phyloP scores from a whole-genome alignment of 495 filamentous ascomycete species.

The Penicillium samsonianum region DNA sequence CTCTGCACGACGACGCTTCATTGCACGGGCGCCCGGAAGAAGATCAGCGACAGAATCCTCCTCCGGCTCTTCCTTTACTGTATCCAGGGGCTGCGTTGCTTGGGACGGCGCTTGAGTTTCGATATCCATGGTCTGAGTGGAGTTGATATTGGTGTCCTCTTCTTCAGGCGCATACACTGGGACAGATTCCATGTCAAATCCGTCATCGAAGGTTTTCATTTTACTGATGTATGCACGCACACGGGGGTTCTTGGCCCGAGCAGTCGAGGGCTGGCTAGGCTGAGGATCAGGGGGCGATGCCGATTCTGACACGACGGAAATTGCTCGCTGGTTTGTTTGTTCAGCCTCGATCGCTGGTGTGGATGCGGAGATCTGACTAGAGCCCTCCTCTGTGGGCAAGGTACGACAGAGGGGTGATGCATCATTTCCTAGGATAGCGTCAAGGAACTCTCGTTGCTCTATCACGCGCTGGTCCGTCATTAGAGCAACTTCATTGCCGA shows the following conservation, averaged over 20 bases:
- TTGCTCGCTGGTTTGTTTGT: not conserved
- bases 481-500: constrained; percentile 65
- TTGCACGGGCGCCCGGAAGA: constrained; percentile 68
- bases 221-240: constrained; percentile 53
- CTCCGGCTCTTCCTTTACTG: constrained; percentile 45
- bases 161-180: constrained; percentile 36
- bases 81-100: constrained; percentile 2
- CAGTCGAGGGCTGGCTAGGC: constrained; percentile 15
- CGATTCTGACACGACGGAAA: not conserved
- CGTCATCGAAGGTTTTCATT: constrained; percentile 76
- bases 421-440: constrained; percentile 81
- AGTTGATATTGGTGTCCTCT: constrained; percentile 5
- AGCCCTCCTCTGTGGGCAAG: constrained; percentile 45
- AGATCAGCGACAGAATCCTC: constrained; percentile 63
- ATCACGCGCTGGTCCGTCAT: constrained; percentile 78
- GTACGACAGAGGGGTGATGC: constrained; percentile 65
- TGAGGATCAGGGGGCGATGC: constrained; percentile 11
- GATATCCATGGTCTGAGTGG: constrained; percentile 29
- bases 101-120: constrained; percentile 24
- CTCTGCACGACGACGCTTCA: constrained; percentile 62
- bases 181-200: constrained; percentile 49
- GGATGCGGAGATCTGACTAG: constrained; percentile 18
- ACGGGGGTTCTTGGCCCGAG: constrained; percentile 32
- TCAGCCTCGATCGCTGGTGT: constrained; percentile 3
- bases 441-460: constrained; percentile 89